Evolutionary conservation across 2,329 filamentous ascomycete genomes (phyloP).

Genomic region (Pseudogymnoascus sp.): DNA sequence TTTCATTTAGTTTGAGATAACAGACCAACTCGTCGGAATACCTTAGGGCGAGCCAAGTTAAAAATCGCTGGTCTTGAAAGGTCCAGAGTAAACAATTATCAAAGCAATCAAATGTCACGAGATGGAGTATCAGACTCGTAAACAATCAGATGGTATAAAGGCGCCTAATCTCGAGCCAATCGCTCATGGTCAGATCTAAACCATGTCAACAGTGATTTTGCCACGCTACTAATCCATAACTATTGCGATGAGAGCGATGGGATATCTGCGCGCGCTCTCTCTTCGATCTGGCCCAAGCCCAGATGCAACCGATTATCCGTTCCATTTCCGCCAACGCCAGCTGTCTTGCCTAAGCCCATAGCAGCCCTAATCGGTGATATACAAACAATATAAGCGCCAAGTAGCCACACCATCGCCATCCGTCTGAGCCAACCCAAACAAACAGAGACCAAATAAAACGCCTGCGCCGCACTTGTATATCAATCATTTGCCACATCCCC

Average conservation of each 20-base stretch:
- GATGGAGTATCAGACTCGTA: neutral
- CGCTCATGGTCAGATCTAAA: neutral
- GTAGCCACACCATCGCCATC: conserved; percentile 6
- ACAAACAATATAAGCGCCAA: conserved; percentile 8
- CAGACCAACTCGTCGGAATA: neutral
- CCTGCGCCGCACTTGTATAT: conserved; percentile 4
- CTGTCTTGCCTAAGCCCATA: conserved; percentile 5
- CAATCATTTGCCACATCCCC: neutral
- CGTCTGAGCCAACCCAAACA: conserved; percentile 3
- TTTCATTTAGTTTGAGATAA: neutral
- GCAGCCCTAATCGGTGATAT: conserved; percentile 7
- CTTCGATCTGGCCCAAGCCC: neutral
- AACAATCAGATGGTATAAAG: conserved; percentile 6
- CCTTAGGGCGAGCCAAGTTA: neutral
- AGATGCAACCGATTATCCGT: conserved; percentile 1
- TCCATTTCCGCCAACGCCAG: conserved; percentile 6
- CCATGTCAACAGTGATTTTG: neutral
- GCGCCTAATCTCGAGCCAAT: neutral
- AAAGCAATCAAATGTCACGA: neutral
- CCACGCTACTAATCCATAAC: conserved; percentile 5
- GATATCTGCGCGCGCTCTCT: conserved; percentile 1
- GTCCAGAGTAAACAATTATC: neutral
- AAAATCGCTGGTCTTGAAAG: neutral
- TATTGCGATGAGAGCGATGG: neutral
- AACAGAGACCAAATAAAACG: conserved; percentile 6